A percentile compares a stretch with the other conserved stretches of the same genome.
Conservation (phyloP, 805 yeast species). For the Lipomyces kockii region DNA sequence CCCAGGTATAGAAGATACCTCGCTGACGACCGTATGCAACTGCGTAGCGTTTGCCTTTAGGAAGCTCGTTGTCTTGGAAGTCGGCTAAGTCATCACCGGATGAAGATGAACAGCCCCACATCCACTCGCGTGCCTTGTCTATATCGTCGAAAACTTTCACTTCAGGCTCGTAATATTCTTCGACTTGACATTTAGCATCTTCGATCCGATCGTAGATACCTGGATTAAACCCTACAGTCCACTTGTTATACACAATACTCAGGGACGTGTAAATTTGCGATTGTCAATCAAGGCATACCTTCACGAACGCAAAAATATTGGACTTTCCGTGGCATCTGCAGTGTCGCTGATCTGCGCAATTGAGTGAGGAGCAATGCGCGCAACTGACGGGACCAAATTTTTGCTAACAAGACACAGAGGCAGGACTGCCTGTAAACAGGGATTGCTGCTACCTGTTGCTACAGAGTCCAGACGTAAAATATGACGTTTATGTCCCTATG, state of each 20-base stretch:
- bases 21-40: slow-evolving; percentile 56
- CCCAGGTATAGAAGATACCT: slow-evolving; percentile 70
- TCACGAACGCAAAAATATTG: background rate
- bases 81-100: slow-evolving; percentile 1
- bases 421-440: too few relatives aligned
- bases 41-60: slow-evolving; percentile 50
- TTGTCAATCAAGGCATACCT: background rate
- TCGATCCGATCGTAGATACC: slow-evolving; percentile 10
- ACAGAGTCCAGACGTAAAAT: too few relatives aligned
- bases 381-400: background rate
- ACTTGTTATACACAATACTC: background rate
- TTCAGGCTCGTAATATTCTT: background rate
- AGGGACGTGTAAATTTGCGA: background rate
- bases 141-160: slow-evolving; percentile 5
- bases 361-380: background rate
- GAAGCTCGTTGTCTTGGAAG: background rate
- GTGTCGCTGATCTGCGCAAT: background rate
- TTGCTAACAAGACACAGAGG: background rate
- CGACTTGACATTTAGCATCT: slow-evolving; percentile 5
- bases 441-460: too few relatives aligned
- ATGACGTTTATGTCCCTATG: too few relatives aligned
- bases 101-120: background rate
- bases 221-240: slow-evolving; percentile 3
- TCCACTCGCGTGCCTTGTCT: slow-evolving; percentile 4
- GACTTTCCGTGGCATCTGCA: background rate